Base-by-base conservation (phyloP, 352 stramenopile species). In the Globisporangium perplexum region DNA sequence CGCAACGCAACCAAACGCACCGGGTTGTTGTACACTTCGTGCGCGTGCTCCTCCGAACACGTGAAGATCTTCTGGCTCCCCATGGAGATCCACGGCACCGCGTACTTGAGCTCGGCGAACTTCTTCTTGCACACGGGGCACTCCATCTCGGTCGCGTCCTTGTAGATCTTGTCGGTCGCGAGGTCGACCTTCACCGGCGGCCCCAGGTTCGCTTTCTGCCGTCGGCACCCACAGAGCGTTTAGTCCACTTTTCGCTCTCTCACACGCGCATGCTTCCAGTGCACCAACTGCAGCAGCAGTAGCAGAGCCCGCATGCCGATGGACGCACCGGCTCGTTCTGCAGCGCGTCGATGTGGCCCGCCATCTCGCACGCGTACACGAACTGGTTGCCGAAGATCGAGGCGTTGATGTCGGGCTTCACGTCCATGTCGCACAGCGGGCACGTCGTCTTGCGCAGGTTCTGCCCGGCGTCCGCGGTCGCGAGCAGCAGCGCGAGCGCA, bases 321-420 rank as follows among this genome's bases (percentile, higher is more conserved):
- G 26, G 4, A 67, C 70, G 48, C 51, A 92, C 82, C 44, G 83
- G 80, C 51, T 90, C 64, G 63, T 89, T 85, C 63, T 83, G 72
- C 57, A 93, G 73, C 50, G 72, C 68, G 61, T 93, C 77, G 43
- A 93, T 75, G 68, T 87, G 78, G 30, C 78, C 78, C 0, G 82
- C 83, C 83, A 93, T 93, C 59, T 90, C 83, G 51, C 83, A 93
- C 22, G 83, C 80, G 68, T 87, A 93, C 22, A 93, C 59, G 53
- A 67, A 66, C 65, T 93, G 83, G 59, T 82, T 73, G 53, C 82
- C 80, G 30, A 83, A 60, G 31, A 93, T 80, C 42, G 72, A 65
- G 57, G 76, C 76, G 50, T 88, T 86, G 55, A 87, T 83, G 47
- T 65, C 24, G 36, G 65, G 51, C 8, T 64, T 61, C 10, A 77